Evolutionary conservation across 2,329 filamentous ascomycete genomes (phyloP).

Genomic region (Cladosporium sp.): DNA sequence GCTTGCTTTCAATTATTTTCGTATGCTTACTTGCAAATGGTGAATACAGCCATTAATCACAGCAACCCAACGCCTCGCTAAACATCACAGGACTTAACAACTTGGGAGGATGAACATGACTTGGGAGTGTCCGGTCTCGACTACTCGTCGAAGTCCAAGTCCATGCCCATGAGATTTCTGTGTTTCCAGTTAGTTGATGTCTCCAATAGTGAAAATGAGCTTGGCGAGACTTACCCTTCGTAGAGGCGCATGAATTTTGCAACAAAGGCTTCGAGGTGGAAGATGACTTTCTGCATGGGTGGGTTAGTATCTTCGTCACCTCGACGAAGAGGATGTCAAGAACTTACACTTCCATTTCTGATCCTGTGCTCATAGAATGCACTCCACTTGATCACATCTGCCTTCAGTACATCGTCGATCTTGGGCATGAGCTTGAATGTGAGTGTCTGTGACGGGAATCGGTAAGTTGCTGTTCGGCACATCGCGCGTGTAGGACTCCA

Average conservation of each 20-base stretch:
- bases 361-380: slow-evolving; percentile 97
- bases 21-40: background rate
- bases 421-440: slow-evolving; percentile 87
- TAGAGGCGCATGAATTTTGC: slow-evolving; percentile 97
- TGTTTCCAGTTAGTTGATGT: background rate
- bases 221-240: slow-evolving; percentile 64
- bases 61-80: slow-evolving; percentile 27
- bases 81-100: slow-evolving; percentile 1
- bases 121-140: background rate
- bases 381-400: slow-evolving; percentile 90
- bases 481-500: background rate
- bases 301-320: background rate
- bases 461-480: background rate
- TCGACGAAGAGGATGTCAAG: too few relatives aligned
- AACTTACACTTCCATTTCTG: slow-evolving; percentile 66
- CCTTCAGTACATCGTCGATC: slow-evolving; percentile 84
- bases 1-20: background rate
- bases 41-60: background rate
- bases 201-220: background rate
- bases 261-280: slow-evolving; percentile 96
- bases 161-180: slow-evolving; percentile 72
- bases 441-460: slow-evolving; percentile 53
- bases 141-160: slow-evolving; percentile 46
- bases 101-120: background rate
- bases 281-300: slow-evolving; percentile 72